Percentiles rank a stretch among this genome's conserved stretches.
These are phyloP conservation scores for Kwoniella sp. DNA, from an alignment of 768 basidiomycete species.

Conservation along the genomic window DNA sequence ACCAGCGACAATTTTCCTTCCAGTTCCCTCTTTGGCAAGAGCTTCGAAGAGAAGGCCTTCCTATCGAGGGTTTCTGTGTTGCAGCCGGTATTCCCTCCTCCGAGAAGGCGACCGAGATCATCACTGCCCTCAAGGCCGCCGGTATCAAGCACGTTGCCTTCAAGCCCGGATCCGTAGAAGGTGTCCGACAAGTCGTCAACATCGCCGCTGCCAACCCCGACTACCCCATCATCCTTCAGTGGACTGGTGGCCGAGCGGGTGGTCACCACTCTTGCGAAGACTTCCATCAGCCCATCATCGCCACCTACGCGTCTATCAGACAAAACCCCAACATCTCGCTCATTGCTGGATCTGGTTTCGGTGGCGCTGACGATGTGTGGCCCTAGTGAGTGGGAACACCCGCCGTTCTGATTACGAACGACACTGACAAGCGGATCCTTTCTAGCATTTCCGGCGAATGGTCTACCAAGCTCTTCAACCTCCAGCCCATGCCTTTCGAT, in stretches of 20 bases:
- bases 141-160: conserved; percentile 96
- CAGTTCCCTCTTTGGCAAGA: conserved; percentile 98
- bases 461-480: conserved; percentile 76
- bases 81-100: conserved; percentile 96
- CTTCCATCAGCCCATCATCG: conserved; percentile 92
- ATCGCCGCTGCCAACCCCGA: conserved; percentile 91
- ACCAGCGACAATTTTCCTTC: conserved; percentile 94
- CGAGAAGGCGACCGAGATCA: conserved; percentile 97
- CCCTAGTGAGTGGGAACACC: conserved; percentile 64
- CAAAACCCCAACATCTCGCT: conserved; percentile 84
- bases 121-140: conserved; percentile 72
- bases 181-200: conserved; percentile 94
- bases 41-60: conserved; percentile 91
- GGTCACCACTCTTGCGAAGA: conserved; percentile 99
- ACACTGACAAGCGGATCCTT: conserved; percentile 13
- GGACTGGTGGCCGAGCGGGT: conserved; percentile 98
- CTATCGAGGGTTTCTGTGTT: conserved; percentile 98
- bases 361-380: conserved; percentile 87
- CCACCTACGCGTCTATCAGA: conserved; percentile 87
- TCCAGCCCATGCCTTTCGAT: conserved; percentile 97
- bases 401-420: neutral
- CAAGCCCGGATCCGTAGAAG: conserved; percentile 98
- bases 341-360: conserved; percentile 93
- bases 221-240: conserved; percentile 96
- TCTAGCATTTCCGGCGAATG: conserved; percentile 81